Evolutionary conservation across 2,329 filamentous ascomycete species (phyloP).

Genomic region (Huntiella moniliformis): DNA sequence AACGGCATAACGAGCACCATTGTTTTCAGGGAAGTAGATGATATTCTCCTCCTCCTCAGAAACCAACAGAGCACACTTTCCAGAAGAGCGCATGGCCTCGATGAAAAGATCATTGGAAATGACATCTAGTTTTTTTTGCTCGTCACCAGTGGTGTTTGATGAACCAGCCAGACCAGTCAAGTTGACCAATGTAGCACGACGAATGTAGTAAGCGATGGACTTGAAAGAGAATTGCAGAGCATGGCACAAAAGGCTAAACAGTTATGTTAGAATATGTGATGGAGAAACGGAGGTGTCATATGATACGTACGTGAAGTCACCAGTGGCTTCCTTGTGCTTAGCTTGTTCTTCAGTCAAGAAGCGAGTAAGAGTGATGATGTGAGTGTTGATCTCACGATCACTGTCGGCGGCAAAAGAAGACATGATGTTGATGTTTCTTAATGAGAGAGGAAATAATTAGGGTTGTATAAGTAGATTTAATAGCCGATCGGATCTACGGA

Average conservation of each 20-base stretch:
- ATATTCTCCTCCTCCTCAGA: conserved; percentile 93
- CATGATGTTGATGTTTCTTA: conserved; percentile 1
- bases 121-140: conserved; percentile 98
- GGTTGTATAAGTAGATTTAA: background rate
- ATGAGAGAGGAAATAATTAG: background rate
- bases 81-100: conserved; percentile 80
- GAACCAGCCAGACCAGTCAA: conserved; percentile 87
- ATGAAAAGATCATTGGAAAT: conserved; percentile 98
- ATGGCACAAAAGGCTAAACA: conserved; percentile 69
- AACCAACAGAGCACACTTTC: conserved; percentile 79
- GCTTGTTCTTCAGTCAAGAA: conserved; percentile 92
- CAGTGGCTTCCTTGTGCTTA: conserved; percentile 85
- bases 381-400: conserved; percentile 66
- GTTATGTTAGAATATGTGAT: background rate
- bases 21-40: conserved; percentile 64
- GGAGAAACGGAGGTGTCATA: background rate
- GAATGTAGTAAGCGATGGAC: conserved; percentile 98
- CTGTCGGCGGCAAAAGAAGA: conserved; percentile 17
- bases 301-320: conserved; percentile 79
- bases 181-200: conserved; percentile 85
- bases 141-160: conserved; percentile 87
- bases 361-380: conserved; percentile 87
- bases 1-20: conserved; percentile 74
- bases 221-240: conserved; percentile 99
- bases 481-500: too few relatives aligned